Conservation (phyloP, 2,329 filamentous ascomycete genomes). For the Chaetomium globosum region DNA sequence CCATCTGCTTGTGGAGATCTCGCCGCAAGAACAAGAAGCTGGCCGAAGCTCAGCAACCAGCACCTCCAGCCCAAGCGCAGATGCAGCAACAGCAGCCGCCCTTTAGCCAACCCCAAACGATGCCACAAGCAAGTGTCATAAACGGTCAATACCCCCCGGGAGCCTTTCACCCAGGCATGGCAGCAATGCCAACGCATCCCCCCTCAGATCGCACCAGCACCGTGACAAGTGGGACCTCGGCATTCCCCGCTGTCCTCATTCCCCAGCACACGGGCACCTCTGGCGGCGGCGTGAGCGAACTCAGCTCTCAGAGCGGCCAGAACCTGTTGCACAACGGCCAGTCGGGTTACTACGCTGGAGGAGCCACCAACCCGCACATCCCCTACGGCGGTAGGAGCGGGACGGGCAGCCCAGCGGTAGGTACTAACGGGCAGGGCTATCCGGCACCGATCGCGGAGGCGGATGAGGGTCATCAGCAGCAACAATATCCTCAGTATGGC, state of each 20-base stretch:
- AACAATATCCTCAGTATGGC: slow-evolving; percentile 5
- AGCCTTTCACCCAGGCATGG: not conserved
- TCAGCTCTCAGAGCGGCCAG: slow-evolving; percentile 28
- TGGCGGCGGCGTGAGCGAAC: slow-evolving; percentile 26
- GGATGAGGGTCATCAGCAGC: slow-evolving; percentile 26
- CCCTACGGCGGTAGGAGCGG: slow-evolving; percentile 16
- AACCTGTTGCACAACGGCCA: slow-evolving; percentile 21
- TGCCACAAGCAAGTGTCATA: slow-evolving; percentile 16
- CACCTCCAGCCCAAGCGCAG: slow-evolving; percentile 8
- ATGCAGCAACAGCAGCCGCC: slow-evolving; percentile 1
- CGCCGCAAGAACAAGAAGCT: slow-evolving; percentile 33
- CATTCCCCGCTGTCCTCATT: slow-evolving; percentile 14
- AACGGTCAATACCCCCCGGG: slow-evolving; percentile 16
- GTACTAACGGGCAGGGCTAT: slow-evolving; percentile 11
- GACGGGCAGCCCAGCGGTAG: slow-evolving; percentile 12
- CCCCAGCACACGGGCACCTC: slow-evolving; percentile 33
- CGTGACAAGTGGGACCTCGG: slow-evolving; percentile 9
- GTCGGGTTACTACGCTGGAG: slow-evolving; percentile 18
- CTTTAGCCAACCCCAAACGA: slow-evolving; percentile 15
- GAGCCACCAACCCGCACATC: slow-evolving; percentile 7
- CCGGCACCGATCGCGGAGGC: slow-evolving; percentile 32
- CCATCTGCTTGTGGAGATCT: slow-evolving; percentile 31
- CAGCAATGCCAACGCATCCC: not conserved
- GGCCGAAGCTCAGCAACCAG: slow-evolving; percentile 3
- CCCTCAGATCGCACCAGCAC: slow-evolving; percentile 20